Evolutionary conservation across 352 stramenopile species (phyloP).

Genomic region (Phytophthora megakarya): DNA sequence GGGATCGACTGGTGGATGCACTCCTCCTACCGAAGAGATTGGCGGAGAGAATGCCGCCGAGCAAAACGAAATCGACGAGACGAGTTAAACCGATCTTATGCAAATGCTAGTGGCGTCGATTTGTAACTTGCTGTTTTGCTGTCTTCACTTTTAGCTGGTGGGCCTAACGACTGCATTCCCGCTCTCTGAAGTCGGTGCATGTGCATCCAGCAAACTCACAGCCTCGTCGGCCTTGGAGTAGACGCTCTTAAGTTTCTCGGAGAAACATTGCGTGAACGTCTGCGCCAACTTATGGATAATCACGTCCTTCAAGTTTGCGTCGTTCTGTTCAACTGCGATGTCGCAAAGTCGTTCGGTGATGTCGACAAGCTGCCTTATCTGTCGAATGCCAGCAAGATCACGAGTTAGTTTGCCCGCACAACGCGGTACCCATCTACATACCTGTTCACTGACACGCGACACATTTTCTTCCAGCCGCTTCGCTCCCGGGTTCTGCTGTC

Average conservation of each 20-base stretch:
- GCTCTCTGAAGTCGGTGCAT: conserved; percentile 36
- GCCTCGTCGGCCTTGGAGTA: conserved; percentile 72
- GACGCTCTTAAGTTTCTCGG: conserved; percentile 57
- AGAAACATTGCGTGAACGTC: conserved; percentile 81
- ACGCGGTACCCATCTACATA: conserved; percentile 23
- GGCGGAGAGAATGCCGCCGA: conserved; percentile 25
- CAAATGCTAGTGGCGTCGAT: conserved; percentile 19
- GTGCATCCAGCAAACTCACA: conserved; percentile 38
- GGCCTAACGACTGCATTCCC: conserved; percentile 24
- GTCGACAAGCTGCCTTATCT: conserved; percentile 63
- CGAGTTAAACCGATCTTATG: conserved; percentile 24
- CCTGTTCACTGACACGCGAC: conserved; percentile 63
- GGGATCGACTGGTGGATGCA: conserved; percentile 30
- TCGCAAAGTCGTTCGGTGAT: conserved; percentile 75
- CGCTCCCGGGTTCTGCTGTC: conserved; percentile 45
- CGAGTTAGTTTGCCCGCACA: conserved; percentile 11
- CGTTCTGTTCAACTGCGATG: conserved; percentile 74
- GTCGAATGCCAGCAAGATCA: conserved; percentile 1
- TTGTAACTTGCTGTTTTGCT: conserved; percentile 6
- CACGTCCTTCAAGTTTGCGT: conserved; percentile 75
- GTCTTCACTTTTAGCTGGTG: conserved; percentile 21
- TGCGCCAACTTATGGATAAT: conserved; percentile 66
- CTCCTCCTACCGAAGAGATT: conserved; percentile 29
- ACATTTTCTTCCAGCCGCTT: conserved; percentile 78
- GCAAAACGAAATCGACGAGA: conserved; percentile 33